Base-by-base conservation (phyloP, 148 eudicot species). In the Nepenthes mirabilis region DNA sequence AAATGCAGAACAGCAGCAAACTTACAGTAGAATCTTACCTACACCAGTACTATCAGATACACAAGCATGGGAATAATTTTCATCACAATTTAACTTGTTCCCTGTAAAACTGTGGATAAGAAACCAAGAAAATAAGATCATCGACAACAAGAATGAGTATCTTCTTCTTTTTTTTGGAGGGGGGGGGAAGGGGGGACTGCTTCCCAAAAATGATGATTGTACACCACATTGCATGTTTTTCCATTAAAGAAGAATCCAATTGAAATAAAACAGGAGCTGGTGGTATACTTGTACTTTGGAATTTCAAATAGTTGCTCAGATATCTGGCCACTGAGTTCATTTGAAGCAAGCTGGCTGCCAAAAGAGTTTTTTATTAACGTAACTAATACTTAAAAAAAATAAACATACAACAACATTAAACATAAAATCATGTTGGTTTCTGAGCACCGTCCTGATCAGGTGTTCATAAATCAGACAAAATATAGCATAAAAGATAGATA, bases 311-410 rank as follows among this genome's bases (percentile, higher is more conserved):
- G 82, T 13, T 69, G 74, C 51, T 59, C 76, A 52, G 96, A 96
- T 67, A 93, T 67, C 51, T 69, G 72, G 61, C 96, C 99, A 37
- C 74, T 80, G n/a, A 93, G 81, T 59, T 67, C 68, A 78, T 93
- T 93, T 37, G 87, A 83, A 71, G 61, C 77, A 49, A 88, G 87
- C 72, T 88, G 88, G 62, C 99, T 93, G 88, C 76, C 74, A 70
- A 23, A 23, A 23, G 23, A 23, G 23, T 0, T 23, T 23, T 23
- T 23, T 23, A 23, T 23, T 0, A 23, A 23, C 23, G 23, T 23
- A 23, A 23, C 23, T 23, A 23, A 23, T 23, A 23, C 23, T 23
- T 23, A 23, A 23, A 23, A 23, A 23, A 36, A 66, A 49, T 14
- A 8, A 40, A 40, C 45, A 3, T 13, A 43, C 14, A 37, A 8